Evolutionary conservation across 2,329 filamentous ascomycete species (phyloP), one percentile per base, ranked within the genome.

Genomic region (Pyrenochaeta sp.): DNA sequence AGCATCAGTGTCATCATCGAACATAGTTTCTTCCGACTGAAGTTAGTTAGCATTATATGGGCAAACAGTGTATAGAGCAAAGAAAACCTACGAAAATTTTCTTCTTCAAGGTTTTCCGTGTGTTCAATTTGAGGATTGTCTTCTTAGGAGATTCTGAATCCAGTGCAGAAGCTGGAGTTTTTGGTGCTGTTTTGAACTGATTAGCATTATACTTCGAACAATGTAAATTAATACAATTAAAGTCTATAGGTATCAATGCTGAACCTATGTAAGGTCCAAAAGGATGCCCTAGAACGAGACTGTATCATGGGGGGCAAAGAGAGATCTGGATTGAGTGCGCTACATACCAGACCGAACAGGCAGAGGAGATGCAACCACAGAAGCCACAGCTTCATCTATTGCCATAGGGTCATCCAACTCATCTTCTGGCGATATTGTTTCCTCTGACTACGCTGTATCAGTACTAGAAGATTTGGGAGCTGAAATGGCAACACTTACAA

Each of bases 351-450:
- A 52, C 32, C 63, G 63, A 52, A 67, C 62, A 50, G 69, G 61
- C 35, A 66, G 56, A 17, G 61, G 59, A 39, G 65, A 63, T 33
- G 47, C 52, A 18, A 66, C 61, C 27, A 54, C 47, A 43, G 54
- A 42, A 18, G 54, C 51, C 32, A 47, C 32, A 35, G 59, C 33
- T 21, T 54, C 49, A 45, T 68, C 63, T 14, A 68, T 37, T 11
- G 56, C 53, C 57, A 64, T 61, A 12, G 64, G 49, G 44, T 70
- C 66, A 18, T 69, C 64, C 7, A 67, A 53, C 39, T 69, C 64
- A 45, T 72, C 67, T 52, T 70, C 67, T n/a, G 63, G 64, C n/a
- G 61, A 66, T 35, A 72, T 64, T 2, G 43, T 68, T 41, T 70
- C 63, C 51, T 70, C 66, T 1, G 68, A 72, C 69, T 72, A 35